Evolutionary conservation across 306 rosid species (phyloP).

Genomic region (Cicer pinnatifidum): DNA sequence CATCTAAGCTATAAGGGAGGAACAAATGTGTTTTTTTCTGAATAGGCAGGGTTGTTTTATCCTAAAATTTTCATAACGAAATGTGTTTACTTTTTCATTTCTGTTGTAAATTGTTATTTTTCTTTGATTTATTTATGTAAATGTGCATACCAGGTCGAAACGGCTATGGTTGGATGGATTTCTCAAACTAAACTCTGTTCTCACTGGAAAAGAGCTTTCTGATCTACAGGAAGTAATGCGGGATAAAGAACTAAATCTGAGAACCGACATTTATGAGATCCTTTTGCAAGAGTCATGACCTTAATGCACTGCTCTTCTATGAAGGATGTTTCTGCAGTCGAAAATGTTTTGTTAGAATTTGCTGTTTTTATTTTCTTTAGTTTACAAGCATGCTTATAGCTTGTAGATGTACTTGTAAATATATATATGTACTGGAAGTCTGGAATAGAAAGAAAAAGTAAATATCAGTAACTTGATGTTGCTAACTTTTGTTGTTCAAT

Average conservation of each 20-base stretch:
- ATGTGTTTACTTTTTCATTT: conserved; percentile 9
- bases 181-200: conserved; percentile 64
- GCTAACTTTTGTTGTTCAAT: not conserved
- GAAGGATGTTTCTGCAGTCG: not conserved
- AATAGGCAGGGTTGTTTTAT: not conserved
- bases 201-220: conserved; percentile 84
- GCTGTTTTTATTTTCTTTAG: not conserved
- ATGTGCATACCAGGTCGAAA: conserved; percentile 71
- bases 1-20: not conserved
- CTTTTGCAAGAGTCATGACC: conserved; percentile 72
- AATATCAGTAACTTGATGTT: conserved; percentile 8
- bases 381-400: conserved; percentile 24
- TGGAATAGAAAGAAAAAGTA: not conserved
- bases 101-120: not conserved
- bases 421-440: not conserved
- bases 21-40: not conserved
- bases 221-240: conserved; percentile 99
- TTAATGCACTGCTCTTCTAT: conserved; percentile 2
- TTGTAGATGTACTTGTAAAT: conserved; percentile 32
- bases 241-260: conserved; percentile 88
- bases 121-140: conserved; percentile 17
- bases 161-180: conserved; percentile 93
- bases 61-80: not conserved
- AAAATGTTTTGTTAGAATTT: conserved; percentile 18
- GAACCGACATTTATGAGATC: conserved; percentile 94